These are phyloP conservation scores for Stephania cephalantha DNA, from an alignment of 164 flowering plant species.

Conservation along the genomic window DNA sequence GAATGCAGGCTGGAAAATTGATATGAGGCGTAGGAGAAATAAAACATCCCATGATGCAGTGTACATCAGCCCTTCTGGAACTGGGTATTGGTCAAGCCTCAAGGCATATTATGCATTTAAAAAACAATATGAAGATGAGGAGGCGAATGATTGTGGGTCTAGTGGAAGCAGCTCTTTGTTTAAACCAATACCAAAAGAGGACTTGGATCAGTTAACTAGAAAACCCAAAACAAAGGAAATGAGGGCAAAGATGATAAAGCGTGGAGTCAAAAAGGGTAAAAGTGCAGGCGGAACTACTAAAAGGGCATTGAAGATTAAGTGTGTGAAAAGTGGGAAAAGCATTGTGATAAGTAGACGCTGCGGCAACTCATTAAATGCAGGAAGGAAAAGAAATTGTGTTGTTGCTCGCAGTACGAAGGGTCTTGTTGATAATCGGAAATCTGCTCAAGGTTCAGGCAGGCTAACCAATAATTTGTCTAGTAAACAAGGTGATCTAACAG, in stretches of 20 bases:
- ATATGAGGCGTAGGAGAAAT: constrained; percentile 47
- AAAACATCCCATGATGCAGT: constrained; percentile 65
- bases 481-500: background rate
- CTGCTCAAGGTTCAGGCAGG: background rate
- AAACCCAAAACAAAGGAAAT: constrained; percentile 59
- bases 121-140: constrained; percentile 39
- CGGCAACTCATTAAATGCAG: constrained; percentile 28
- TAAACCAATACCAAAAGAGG: constrained; percentile 51
- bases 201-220: constrained; percentile 65
- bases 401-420: background rate
- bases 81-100: constrained; percentile 64
- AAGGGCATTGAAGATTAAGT: constrained; percentile 21
- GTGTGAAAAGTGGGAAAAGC: constrained; percentile 26
- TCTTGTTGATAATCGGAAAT: background rate
- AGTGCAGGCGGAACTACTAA: constrained; percentile 19
- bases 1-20: constrained; percentile 69
- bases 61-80: constrained; percentile 58
- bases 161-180: constrained; percentile 30
- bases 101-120: constrained; percentile 54
- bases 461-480: background rate
- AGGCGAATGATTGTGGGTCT: constrained; percentile 23
- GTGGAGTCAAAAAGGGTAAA: constrained; percentile 23
- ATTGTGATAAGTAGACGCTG: constrained; percentile 3
- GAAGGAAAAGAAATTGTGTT: background rate
- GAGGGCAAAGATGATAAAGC: constrained; percentile 45